Percentiles rank a stretch among this genome's conserved stretches.
Evolutionary conservation across 148 eudicot genomes (phyloP).

Genomic region (Fagopyrum esculentum): DNA sequence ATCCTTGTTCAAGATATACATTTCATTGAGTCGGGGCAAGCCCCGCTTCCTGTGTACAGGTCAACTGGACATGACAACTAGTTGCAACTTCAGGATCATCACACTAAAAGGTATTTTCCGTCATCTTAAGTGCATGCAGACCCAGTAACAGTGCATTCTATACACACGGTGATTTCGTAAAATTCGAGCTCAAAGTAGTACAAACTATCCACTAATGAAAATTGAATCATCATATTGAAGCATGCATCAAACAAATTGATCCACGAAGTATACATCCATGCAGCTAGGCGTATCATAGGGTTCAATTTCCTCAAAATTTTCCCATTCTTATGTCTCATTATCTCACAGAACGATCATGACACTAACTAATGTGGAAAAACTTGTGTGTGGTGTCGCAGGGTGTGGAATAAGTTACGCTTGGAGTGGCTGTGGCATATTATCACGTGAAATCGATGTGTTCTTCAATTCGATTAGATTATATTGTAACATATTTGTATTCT

Average conservation of each 20-base stretch:
- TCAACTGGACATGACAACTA: conserved; percentile 16
- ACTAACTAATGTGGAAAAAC: background rate
- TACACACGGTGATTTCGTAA: background rate
- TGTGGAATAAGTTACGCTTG: background rate
- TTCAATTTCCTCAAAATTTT: background rate
- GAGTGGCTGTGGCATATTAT: background rate
- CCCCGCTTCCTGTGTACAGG: conserved; percentile 45
- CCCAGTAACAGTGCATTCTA: background rate
- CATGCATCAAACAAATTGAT: background rate
- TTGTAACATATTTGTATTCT: background rate
- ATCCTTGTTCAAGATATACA: conserved; percentile 46
- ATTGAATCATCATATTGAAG: background rate
- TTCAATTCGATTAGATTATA: background rate
- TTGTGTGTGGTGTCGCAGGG: background rate
- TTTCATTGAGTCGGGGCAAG: conserved; percentile 46
- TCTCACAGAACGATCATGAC: background rate
- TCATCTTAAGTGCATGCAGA: background rate
- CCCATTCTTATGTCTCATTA: background rate
- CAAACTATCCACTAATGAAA: background rate
- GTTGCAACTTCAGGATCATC: conserved; percentile 14
- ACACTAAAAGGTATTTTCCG: conserved; percentile 17
- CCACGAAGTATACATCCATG: background rate
- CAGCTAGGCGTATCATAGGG: background rate
- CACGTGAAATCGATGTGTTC: background rate
- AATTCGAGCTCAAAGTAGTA: background rate